Evolutionary conservation across 768 basidiomycete species (phyloP).

Genomic region (Sistotremastrum suecicum): DNA sequence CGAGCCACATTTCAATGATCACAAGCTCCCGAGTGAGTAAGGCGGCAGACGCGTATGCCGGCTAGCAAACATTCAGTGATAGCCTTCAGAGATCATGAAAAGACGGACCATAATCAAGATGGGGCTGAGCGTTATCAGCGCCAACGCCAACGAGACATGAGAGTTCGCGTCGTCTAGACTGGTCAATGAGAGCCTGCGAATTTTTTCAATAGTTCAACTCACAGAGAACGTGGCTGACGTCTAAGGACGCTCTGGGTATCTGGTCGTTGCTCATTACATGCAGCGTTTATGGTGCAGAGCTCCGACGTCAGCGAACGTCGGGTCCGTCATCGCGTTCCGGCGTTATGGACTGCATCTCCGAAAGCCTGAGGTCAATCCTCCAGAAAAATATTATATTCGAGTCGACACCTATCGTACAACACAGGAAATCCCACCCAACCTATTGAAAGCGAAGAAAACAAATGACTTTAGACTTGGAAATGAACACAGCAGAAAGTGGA

Average conservation of each 20-base stretch:
- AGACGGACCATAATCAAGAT: constrained; percentile 53
- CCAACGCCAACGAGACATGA: constrained; percentile 37
- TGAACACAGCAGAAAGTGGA: too few species aligned
- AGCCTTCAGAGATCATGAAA: constrained; percentile 16
- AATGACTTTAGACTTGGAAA: too few species aligned
- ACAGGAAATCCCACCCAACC: too few species aligned
- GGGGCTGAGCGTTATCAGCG: constrained; percentile 52
- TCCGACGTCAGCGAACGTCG: too few species aligned
- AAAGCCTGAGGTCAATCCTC: too few species aligned
- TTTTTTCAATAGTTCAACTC: constrained; percentile 11
- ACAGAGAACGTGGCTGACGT: constrained; percentile 60
- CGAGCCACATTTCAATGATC: constrained; percentile 75
- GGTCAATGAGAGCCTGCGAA: constrained; percentile 1
- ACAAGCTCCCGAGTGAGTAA: constrained; percentile 66
- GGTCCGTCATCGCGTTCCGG: too few species aligned
- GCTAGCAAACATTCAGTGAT: constrained; percentile 25
- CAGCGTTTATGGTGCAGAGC: too few species aligned
- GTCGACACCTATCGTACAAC: too few species aligned
- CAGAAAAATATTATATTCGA: too few species aligned
- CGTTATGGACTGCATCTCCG: too few species aligned
- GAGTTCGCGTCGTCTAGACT: constrained; percentile 48
- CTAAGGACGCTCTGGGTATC: constrained; percentile 28
- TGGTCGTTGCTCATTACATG: too few species aligned
- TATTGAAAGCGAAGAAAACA: too few species aligned
- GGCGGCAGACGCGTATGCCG: constrained; percentile 64